A percentile compares a stretch with the other conserved stretches of the same genome.
phyloP scores from a whole-genome alignment of 345 rosid species.

The Linum lewisii region DNA sequence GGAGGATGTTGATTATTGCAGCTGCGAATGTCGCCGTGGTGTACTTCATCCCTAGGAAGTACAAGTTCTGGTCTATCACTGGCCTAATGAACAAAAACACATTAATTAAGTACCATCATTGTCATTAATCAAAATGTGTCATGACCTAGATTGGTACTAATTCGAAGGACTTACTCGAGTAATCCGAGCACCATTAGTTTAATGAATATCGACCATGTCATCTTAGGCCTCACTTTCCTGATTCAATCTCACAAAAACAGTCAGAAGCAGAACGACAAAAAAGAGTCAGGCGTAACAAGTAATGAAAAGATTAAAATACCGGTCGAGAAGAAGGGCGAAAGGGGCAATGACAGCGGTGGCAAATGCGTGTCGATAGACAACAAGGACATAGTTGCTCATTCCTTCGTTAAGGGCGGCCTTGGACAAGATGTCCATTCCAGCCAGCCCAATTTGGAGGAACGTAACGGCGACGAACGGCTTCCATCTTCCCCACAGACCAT shows the following conservation, averaged over 20 bases:
- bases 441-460: constrained; percentile 74
- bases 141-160: too few species aligned
- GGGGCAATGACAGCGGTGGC: constrained; percentile 73
- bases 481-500: constrained; percentile 19
- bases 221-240: constrained; percentile 70
- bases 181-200: constrained; percentile 51
- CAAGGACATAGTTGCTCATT: constrained; percentile 78
- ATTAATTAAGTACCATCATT: too few species aligned
- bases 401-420: constrained; percentile 75
- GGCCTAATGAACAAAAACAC: constrained; percentile 35
- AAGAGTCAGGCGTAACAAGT: too few species aligned
- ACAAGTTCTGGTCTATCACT: constrained; percentile 80
- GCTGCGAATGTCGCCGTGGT: constrained; percentile 83
- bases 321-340: constrained; percentile 62
- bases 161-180: constrained; percentile 45
- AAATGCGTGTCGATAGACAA: constrained; percentile 74
- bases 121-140: too few species aligned
- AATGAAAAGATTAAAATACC: constrained; percentile 24
- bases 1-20: constrained; percentile 73
- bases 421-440: constrained; percentile 76
- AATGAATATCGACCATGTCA: constrained; percentile 59
- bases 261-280: not conserved
- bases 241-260: not conserved
- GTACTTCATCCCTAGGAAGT: constrained; percentile 64
- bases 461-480: constrained; percentile 59